phyloP scores from a whole-genome alignment of 441 rosid species.

The Aquilaria agallochum region DNA sequence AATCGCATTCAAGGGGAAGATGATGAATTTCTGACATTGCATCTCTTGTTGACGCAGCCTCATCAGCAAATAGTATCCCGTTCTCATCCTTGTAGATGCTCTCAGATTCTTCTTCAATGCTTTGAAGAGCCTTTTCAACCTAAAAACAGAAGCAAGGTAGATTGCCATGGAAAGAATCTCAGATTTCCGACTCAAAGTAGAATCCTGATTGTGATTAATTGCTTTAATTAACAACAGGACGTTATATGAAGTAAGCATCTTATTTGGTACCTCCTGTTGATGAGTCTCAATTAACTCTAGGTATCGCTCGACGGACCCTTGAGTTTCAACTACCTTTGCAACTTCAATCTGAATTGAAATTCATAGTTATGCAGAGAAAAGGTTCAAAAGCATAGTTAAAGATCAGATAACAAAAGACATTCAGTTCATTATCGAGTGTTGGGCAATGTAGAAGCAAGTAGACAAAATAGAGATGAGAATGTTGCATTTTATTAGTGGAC shows the following conservation, averaged over 20 bases:
- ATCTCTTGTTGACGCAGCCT: slow-evolving; percentile 96
- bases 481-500: too few relatives aligned
- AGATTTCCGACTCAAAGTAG: too few relatives aligned
- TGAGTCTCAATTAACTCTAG: slow-evolving; percentile 96
- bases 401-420: neutral
- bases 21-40: slow-evolving; percentile 66
- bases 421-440: neutral
- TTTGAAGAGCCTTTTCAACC: slow-evolving; percentile 91
- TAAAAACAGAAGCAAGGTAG: slow-evolving; percentile 13
- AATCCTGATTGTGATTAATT: too few relatives aligned
- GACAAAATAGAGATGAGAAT: too few relatives aligned
- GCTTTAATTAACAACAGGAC: too few relatives aligned
- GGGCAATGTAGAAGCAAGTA: too few relatives aligned
- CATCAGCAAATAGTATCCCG: slow-evolving; percentile 79
- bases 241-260: too few relatives aligned
- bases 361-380: neutral
- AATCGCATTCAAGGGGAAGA: slow-evolving; percentile 1
- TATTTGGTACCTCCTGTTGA: slow-evolving; percentile 81
- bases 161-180: neutral
- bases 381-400: slow-evolving; percentile 7
- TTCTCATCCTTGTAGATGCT: slow-evolving; percentile 85
- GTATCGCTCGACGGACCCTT: slow-evolving; percentile 73
- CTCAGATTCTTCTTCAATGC: slow-evolving; percentile 94
- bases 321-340: slow-evolving; percentile 95
- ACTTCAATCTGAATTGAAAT: slow-evolving; percentile 71